Evolutionary conservation across 2,329 filamentous ascomycete genomes (phyloP).

Genomic region (Thielaviopsis musarum): DNA sequence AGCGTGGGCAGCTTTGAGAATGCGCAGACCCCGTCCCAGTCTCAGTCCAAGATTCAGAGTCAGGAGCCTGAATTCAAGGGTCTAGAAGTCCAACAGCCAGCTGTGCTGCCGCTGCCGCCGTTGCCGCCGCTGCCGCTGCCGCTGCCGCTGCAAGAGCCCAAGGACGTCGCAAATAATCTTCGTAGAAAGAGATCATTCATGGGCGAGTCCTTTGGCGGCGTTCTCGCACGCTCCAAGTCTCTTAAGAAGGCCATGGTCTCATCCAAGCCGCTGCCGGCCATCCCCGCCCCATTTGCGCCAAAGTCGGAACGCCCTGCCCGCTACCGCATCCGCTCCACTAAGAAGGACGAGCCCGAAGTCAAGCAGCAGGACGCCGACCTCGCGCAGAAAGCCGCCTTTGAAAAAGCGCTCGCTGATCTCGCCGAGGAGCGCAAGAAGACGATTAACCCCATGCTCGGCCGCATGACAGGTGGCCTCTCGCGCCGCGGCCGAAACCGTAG

Average conservation of each 20-base stretch:
- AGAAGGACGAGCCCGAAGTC: neutral
- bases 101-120: neutral
- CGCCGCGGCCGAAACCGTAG: conserved; percentile 2
- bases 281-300: neutral
- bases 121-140: no score
- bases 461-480: conserved; percentile 7
- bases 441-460: conserved; percentile 9
- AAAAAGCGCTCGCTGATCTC: conserved; percentile 9
- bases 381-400: conserved; percentile 9
- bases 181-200: conserved; percentile 12
- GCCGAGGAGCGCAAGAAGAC: conserved; percentile 9
- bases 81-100: no score
- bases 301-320: conserved; percentile 2
- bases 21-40: conserved; percentile 10
- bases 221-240: conserved; percentile 1
- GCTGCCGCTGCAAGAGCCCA: neutral
- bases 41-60: conserved; percentile 13
- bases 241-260: conserved; percentile 3
- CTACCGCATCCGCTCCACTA: neutral
- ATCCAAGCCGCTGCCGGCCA: neutral
- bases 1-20: conserved; percentile 30
- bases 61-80: neutral
- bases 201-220: conserved; percentile 3
- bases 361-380: neutral
- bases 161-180: conserved; percentile 3